Base-by-base conservation (phyloP, 768 basidiomycete species). In the Xerocomellus intermedius region DNA sequence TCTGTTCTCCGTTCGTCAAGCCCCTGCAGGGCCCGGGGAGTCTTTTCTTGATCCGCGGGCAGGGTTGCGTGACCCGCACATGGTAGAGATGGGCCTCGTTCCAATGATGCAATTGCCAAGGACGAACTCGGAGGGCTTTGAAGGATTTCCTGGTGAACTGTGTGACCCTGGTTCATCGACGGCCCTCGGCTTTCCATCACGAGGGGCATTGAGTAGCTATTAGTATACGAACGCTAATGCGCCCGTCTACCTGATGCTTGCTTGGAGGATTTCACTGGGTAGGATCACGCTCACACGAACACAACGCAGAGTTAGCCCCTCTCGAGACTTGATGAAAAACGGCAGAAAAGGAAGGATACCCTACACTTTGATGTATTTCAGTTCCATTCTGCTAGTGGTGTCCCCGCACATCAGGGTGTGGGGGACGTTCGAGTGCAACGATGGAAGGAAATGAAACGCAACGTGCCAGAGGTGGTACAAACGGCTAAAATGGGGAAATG, bases 41-140 rank as follows among this genome's bases (percentile, higher is more conserved):
- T 45, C 48, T 28, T 30, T 28, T 3, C 13, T 41, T 44, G 58
- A 60, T 59, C 58, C 58, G 52, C 58, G 45, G 51, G 45, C 39
- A 26, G 26, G 36, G 26, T 44, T 12, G 39, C 19, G 17, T 39
- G 48, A 30, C 21, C 19, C 19, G 38, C 38, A 10, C n/a, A 19
- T 19, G 6, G 21, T 30, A n/a, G 24, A 10, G 16, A 12, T 24
- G 14, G 7, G 7, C 16, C 6, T 28, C 13, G 9, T 10, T 10
- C 26, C 6, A 9, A 39, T 19, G 13, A 39, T 19, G 5, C n/a
- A 14, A 48, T 39, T 28, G 33, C 22, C 50, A 50, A 51, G 47
- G 50, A 35, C 14, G 13, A 35, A 35, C 2, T 8, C 19, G 19
- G 33, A 42, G 30, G 43, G 38, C 30, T 12, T 36, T 37, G 55